Conservation (phyloP, 306 rosid genomes). For the Pyrus communis region DNA sequence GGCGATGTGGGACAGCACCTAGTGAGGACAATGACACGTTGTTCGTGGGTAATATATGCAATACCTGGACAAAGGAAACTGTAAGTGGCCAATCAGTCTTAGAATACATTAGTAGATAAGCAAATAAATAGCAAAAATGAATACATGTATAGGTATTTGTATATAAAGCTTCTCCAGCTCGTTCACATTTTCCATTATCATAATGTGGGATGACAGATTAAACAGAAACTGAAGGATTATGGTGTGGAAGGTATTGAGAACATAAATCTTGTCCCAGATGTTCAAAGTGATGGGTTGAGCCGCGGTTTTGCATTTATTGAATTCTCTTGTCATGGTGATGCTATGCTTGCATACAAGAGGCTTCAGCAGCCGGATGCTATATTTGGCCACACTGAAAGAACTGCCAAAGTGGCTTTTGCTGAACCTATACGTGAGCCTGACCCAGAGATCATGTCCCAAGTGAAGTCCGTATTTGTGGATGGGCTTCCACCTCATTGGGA, state of each 20-base stretch:
- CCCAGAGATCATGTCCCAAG: slow-evolving; percentile 72
- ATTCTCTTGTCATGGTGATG: slow-evolving; percentile 65
- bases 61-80: slow-evolving; percentile 77
- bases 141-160: not conserved
- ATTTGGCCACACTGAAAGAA: slow-evolving; percentile 78
- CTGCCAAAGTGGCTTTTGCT: slow-evolving; percentile 84
- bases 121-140: not conserved
- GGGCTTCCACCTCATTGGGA: slow-evolving; percentile 76
- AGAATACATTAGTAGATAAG: not conserved
- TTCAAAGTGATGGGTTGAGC: slow-evolving; percentile 55
- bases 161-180: slow-evolving; percentile 3
- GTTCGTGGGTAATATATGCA: slow-evolving; percentile 82
- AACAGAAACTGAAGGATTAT: slow-evolving; percentile 64
- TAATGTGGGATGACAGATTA: slow-evolving; percentile 46
- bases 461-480: slow-evolving; percentile 72
- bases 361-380: slow-evolving; percentile 79
- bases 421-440: slow-evolving; percentile 66
- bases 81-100: slow-evolving; percentile 28
- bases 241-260: slow-evolving; percentile 64
- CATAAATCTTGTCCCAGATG: slow-evolving; percentile 64
- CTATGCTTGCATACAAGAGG: slow-evolving; percentile 79
- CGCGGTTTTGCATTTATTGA: slow-evolving; percentile 80
- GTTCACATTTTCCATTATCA: slow-evolving; percentile 18
- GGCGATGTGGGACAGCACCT: slow-evolving; percentile 72
- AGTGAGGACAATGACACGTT: slow-evolving; percentile 65